A percentile compares a stretch with the other conserved stretches of the same genome.
Evolutionary conservation across 2,329 filamentous ascomycete species (phyloP).

Genomic region (Tetracladium maxilliforme): DNA sequence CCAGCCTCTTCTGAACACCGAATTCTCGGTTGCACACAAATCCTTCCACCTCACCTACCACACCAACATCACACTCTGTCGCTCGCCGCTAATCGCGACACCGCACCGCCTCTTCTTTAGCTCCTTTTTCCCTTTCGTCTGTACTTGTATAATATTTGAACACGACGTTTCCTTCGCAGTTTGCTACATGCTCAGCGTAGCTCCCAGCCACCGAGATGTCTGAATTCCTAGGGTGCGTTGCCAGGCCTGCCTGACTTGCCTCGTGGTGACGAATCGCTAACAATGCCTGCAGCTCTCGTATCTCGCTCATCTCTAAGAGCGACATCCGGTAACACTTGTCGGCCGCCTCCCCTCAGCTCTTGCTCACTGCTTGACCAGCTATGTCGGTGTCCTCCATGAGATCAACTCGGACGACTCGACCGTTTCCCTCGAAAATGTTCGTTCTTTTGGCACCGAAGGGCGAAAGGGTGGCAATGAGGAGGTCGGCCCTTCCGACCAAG

Average conservation of each 20-base stretch:
- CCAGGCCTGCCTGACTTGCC: conserved; percentile 6
- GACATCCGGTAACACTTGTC: conserved; percentile 70
- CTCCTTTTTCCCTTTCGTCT: too few species aligned
- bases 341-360: conserved; percentile 4
- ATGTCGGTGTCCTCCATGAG: conserved; percentile 89
- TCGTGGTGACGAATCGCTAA: conserved; percentile 8
- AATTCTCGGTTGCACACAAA: too few species aligned
- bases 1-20: too few species aligned
- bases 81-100: too few species aligned
- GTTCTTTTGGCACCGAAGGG: conserved; percentile 87
- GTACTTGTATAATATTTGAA: too few species aligned
- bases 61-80: too few species aligned
- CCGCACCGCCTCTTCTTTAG: too few species aligned
- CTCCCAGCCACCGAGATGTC: conserved; percentile 25
- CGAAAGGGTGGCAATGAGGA: conserved; percentile 66
- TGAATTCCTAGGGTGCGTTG: conserved; percentile 43
- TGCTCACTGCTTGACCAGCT: conserved; percentile 37
- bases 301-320: conserved; percentile 93
- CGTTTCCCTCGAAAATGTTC: conserved; percentile 92
- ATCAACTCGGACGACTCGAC: conserved; percentile 97
- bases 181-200: too few species aligned
- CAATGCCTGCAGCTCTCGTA: conserved; percentile 53
- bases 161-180: too few species aligned
- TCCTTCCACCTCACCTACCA: too few species aligned
- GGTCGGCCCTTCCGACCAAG: conserved; percentile 67